Evolutionary conservation across 352 stramenopile species (phyloP), one percentile per base, ranked within the genome.

Genomic region (Globisporangium rhizosaccharum): DNA sequence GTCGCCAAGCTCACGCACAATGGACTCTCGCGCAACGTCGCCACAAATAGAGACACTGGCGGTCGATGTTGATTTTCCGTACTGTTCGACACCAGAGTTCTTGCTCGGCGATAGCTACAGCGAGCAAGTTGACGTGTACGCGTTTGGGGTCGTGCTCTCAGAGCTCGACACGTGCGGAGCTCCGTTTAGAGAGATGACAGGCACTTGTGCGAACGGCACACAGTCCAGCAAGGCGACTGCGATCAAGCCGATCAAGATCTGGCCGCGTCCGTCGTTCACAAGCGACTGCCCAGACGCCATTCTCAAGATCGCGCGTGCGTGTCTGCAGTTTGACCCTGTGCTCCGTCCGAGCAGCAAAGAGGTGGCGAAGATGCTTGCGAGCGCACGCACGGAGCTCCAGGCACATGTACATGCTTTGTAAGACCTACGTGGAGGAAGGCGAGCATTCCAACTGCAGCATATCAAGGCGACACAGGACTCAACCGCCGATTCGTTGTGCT

Each of bases 51-150:
- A 94, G 64, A 94, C 83, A 41, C 58, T 94, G 20, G 93, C 84
- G 3, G 80, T 82, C 8, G 82, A 82, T 41, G 82, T 94, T 23
- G 86, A 83, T 25, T 94, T 83, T 3, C 78, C 90, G 55, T 82
- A 82, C 61, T 96, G 86, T 82, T 93, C 81, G 12, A 84, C 86
- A n/a, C 86, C 86, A 18, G 86, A 96, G 56, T 80, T 96, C 23
- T 92, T 96, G 79, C 75, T 93, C 12, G 84, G 85, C 14, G 84
- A 92, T 49, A 91, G 92, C 67, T 94, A 94, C 71, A 87, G 75
- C 33, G 86, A 94, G 57, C 76, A 90, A 65, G 82, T 82, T 23
- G 86, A 96, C 53, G 81, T 96, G 51, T 96, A 92, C 78, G 92
- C 86, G 68, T 96, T 89, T 51, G 86, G 86, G 60, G 79, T 95